Conservation (phyloP, 2,329 filamentous ascomycete genomes). For the Xylariaceae sp. region DNA sequence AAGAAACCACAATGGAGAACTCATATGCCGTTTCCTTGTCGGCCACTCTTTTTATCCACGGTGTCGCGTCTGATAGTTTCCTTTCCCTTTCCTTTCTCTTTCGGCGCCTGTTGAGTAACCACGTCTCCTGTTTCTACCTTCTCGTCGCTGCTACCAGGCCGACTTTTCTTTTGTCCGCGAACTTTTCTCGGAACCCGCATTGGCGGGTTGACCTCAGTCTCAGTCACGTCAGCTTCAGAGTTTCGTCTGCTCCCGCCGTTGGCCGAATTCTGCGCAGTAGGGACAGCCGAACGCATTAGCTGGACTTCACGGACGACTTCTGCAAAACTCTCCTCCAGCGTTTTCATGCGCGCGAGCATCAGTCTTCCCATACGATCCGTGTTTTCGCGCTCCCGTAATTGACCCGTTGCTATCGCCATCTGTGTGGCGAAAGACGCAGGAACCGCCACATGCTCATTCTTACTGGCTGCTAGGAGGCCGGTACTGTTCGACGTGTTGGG, state of each 20-base stretch:
- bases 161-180: constrained; percentile 28
- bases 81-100: constrained; percentile 45
- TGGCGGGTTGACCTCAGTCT: neutral
- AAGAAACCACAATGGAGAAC: neutral
- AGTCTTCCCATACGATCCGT: constrained; percentile 70
- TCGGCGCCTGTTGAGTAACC: constrained; percentile 25
- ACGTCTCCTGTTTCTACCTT: constrained; percentile 27
- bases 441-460: constrained; percentile 57
- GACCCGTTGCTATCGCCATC: constrained; percentile 66
- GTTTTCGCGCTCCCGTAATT: constrained; percentile 44
- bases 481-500: constrained; percentile 59
- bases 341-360: constrained; percentile 86
- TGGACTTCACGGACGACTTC: constrained; percentile 81
- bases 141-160: constrained; percentile 37
- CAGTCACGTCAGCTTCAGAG: constrained; percentile 1
- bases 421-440: constrained; percentile 77
- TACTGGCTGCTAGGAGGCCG: constrained; percentile 41
- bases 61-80: constrained; percentile 36
- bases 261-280: constrained; percentile 49
- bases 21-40: constrained; percentile 24
- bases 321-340: constrained; percentile 81
- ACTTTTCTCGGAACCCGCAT: constrained; percentile 4
- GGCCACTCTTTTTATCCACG: constrained; percentile 31
- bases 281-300: constrained; percentile 46
- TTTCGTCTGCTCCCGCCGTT: constrained; percentile 36